Base-by-base conservation (phyloP, 2,329 filamentous ascomycete genomes). In the Alternaria triticimaculans region DNA sequence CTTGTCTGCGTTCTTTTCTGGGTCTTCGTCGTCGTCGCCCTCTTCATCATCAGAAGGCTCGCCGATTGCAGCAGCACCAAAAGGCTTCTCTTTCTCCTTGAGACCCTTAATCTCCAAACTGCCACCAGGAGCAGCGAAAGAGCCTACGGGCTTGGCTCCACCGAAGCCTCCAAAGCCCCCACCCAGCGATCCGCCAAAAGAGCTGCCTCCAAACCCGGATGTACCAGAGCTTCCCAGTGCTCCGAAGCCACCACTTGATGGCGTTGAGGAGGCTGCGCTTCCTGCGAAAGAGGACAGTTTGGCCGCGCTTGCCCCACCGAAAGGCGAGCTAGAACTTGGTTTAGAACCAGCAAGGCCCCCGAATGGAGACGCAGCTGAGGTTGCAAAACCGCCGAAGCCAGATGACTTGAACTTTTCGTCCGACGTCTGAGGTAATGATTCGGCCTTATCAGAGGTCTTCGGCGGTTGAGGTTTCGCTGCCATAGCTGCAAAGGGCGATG, bases 21-120 rank as follows among this genome's bases (percentile, higher is more conserved):
- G 53, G 15, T 67, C 66, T 14, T 70, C 68, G 6, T 71, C 68
- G 8, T 87, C 85, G 49, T 87, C 88, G 15, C 37, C 37, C 37
- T 86, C 86, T 15, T 84, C 83, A n/a, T 84, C 82, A 8, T 80
- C 82, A 9, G 85, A 86, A 44, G 88, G 88, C 3, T 83, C 85
- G 63, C 88, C 62, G 5, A 68, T 90, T 43, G 89, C 89, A 2
- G 92, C 88, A 12, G 92, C 91, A 30, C 93, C 93, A 76, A 97
- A 96, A 0, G 92, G 87, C 79, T 88, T 92, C 4, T 86, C 85
- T 14, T 92, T 92, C 63, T 85, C 84, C 62, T 83, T 87, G 73
- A 81, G 66, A 2, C 82, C 82, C 63, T 84, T 79, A 50, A 82
- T 82, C 74, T 54, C 81, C 12, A 71, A 71, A 55, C 86, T 87